Evolutionary conservation across 768 basidiomycete genomes (phyloP).

Genomic region (Vararia minispora): DNA sequence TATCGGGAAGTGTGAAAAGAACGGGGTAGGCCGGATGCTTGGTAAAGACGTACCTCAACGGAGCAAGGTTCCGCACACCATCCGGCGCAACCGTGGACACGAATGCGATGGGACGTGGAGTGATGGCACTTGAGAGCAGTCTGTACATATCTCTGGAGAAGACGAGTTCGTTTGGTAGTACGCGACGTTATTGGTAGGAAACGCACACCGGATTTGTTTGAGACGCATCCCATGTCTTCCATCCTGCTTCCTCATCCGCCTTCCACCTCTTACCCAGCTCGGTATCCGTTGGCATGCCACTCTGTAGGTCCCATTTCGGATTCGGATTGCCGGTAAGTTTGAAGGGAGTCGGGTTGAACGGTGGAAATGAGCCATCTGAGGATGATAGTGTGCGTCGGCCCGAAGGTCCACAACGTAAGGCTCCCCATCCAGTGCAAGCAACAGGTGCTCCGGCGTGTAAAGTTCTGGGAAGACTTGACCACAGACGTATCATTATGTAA

Average conservation of each 20-base stretch:
- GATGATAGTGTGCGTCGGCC: too few species aligned
- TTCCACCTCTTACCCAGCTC: constrained; percentile 19
- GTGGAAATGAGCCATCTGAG: too few species aligned
- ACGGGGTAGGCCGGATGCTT: constrained; percentile 23
- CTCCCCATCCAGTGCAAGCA: too few species aligned
- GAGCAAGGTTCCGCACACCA: constrained; percentile 49
- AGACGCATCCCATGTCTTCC: constrained; percentile 30
- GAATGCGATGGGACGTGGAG: constrained; percentile 60
- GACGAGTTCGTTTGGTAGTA: constrained; percentile 8
- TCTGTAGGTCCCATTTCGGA: constrained; percentile 32
- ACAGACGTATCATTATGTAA: too few species aligned
- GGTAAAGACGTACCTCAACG: constrained; percentile 45
- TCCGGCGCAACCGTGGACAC: constrained; percentile 45
- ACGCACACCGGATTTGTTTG: constrained; percentile 8
- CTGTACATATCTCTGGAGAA: constrained; percentile 28
- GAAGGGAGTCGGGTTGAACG: constrained; percentile 18
- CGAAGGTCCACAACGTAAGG: too few species aligned
- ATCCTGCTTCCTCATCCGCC: constrained; percentile 23
- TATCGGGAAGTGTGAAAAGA: constrained; percentile 9
- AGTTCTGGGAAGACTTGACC: too few species aligned
- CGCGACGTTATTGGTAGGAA: constrained; percentile 11
- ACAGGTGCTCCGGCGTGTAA: too few species aligned
- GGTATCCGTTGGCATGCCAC: constrained; percentile 20
- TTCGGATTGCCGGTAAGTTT: constrained; percentile 27
- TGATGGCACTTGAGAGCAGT: constrained; percentile 44